Base-by-base conservation (phyloP, 2,329 filamentous ascomycete genomes). In the Thermothelomyces thermophilus region DNA sequence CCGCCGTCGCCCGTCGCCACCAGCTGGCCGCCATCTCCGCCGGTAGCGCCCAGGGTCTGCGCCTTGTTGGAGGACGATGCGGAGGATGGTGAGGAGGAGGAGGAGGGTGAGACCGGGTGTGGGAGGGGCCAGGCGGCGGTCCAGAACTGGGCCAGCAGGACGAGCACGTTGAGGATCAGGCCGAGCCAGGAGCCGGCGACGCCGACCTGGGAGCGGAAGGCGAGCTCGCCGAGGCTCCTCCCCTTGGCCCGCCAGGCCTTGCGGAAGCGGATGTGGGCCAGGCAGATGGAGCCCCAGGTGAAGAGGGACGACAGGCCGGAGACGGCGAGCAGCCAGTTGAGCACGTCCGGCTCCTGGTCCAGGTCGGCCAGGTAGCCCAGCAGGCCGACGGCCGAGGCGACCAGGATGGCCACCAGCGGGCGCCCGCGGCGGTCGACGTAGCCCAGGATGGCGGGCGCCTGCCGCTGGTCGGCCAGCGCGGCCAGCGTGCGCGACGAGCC, bases 261-360 rank as follows among this genome's bases (percentile, higher is more conserved):
- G 56, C 90, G 87, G 77, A 96, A 96, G 49, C 90, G 88, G 63
- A 96, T 94, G 68, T 96, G 90, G 20, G 85, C 80, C n/a, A 94
- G 71, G 66, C 89, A 95, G 66, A 95, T 91, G 57, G 86, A 86
- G 48, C 76, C 80, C 87, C 87, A 90, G 5, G 85, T 90, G 70
- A 90, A 87, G 63, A 89, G 78, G 40, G 79, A 83, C 9, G 83
- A 85, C 20, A 90, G 75, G 41, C 83, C 86, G 1, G 84, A 87
- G 41, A 89, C 75, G 52, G 86, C 79, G 36, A 87, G 74, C 66
- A 95, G 80, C 90, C 90, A 95, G 61, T 80, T 76, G 56, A 95
- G 86, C 5, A 87, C 82, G 26, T 74, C 69, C 14, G 71, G 71
- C 60, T 86, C 76, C 56, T 80, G 66, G 3, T 69, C 66, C 0